Evolutionary conservation across 75 land plant species (phyloP), one percentile per base, ranked within the genome.

Genomic region (Cupressus sempervirens): DNA sequence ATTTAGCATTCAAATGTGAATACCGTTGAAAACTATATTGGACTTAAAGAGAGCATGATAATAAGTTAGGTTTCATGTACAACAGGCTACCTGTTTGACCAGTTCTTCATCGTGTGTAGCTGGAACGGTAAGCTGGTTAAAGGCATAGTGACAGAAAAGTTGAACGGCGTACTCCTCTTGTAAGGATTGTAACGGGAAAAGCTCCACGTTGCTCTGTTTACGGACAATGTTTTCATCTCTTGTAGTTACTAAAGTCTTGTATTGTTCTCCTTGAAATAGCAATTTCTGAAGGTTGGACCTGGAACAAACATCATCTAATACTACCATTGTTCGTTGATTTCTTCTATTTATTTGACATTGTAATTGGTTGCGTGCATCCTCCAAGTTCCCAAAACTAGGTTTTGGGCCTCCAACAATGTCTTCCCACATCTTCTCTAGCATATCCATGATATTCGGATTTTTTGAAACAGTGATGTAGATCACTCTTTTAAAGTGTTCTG

Each of bases 281-380:
- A 76, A 40, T 8, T 41, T 38, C 41, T 76, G 23, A 13, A 40
- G 45, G 10, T 76, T 41, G 35, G 80, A 76, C 36, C 20, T 6
- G 0, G 80, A 76, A 34, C 80, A 76, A 76, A 76, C 80, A 76
- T 76, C 80, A 76, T 76, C 80, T 46, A 76, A 76, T 38, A 76
- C 80, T 1, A 76, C 80, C 46, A 76, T 16, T 16, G 11, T 76
- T 40, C 2, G 80, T 18, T 40, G 80, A 41, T 41, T 76, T 76
- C 2, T 23, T 40, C 46, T 26, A 26, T 8, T 77, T 11, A 77
- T 20, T 2, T 76, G 9, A 3, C 2, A 18, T 40, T 76, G 80
- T 20, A 76, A 40, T 76, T 76, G 20, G 29, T 20, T 36, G 0
- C 1, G 80, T 41, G 80, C 80, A 13, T 76, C 46, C 29, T 76